Conservation (phyloP, 352 stramenopile species). For the Globisporangium splendens region DNA sequence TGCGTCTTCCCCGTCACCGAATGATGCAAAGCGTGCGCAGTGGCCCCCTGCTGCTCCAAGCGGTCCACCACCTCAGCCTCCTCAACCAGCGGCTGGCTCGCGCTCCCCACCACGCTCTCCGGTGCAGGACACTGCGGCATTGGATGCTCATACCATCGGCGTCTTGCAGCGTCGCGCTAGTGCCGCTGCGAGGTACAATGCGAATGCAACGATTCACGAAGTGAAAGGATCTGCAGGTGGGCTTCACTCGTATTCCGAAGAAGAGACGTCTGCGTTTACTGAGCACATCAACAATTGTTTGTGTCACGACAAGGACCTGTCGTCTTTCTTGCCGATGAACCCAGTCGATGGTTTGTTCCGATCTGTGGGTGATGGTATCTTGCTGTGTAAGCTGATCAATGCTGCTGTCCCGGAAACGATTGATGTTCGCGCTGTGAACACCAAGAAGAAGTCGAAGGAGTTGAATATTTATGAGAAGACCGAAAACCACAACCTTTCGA, state of each 20-base stretch:
- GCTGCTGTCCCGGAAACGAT: slow-evolving; percentile 90
- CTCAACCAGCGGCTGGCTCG: slow-evolving; percentile 18
- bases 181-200: slow-evolving; percentile 51
- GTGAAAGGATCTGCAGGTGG: slow-evolving; percentile 73
- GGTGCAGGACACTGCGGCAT: neutral
- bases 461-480: slow-evolving; percentile 88
- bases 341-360: slow-evolving; percentile 78
- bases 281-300: slow-evolving; percentile 92
- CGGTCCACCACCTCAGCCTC: slow-evolving; percentile 12
- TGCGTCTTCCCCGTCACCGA: neutral
- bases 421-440: slow-evolving; percentile 86
- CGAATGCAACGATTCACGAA: slow-evolving; percentile 72
- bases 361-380: slow-evolving; percentile 76
- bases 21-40: slow-evolving; percentile 30
- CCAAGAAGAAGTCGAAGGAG: slow-evolving; percentile 71
- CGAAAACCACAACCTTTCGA: slow-evolving; percentile 91
- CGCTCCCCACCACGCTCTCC: slow-evolving; percentile 18
- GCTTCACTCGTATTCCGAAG: slow-evolving; percentile 87
- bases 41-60: slow-evolving; percentile 34
- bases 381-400: slow-evolving; percentile 93
- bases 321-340: slow-evolving; percentile 69
- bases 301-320: slow-evolving; percentile 58
- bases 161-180: slow-evolving; percentile 62
- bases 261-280: slow-evolving; percentile 89
- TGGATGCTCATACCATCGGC: slow-evolving; percentile 53